Evolutionary conservation across 768 basidiomycete species (phyloP), one percentile per base, ranked within the genome.

Genomic region (Amanita exitialis): DNA sequence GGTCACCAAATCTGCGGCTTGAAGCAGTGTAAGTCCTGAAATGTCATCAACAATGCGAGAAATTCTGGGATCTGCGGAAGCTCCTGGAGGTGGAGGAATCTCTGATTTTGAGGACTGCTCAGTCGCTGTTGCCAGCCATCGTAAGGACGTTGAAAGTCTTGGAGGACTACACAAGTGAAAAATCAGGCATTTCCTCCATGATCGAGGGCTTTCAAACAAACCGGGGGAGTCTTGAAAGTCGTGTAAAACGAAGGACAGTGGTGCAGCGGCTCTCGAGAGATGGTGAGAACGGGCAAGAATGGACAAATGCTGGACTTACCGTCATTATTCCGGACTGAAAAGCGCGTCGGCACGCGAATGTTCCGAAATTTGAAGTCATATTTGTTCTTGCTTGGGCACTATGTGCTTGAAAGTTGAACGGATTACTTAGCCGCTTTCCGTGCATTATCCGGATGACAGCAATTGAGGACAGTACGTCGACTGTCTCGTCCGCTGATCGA

Each of bases 1-100:
- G 1, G 89, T 72, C 42, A 98, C 94, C 51, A 99, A 79, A 73
- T 98, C 95, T 10, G 95, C 86, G 5, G 95, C 95, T 66, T 98
- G 94, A 53, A 99, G 72, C 50, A 98, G 75, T 16, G 93, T 90
- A 58, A 98, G 67, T 18, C 74, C 69, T 4, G 92, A 89, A 58
- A 99, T 97, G 64, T 91, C 86, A 64, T 98, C 91, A 23, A 99
- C 96, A 61, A 99, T 86, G 53, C 79, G 79, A 44, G 70, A 72
- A 57, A 99, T 76, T 59, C 75, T 80, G 18, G 90, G 79, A 64
- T 92, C 81, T 20, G 69, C 63, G 13, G 75, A 64, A 15, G 63
- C 61, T 4, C 64, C 55, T 3, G 72, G 62, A 3, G 76, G 68
- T 1, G 75, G 74, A 20, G 77, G 69, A 2, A 75, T 66, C 0